A percentile compares a stretch with the other conserved stretches of the same genome.
Conservation (phyloP, 495 filamentous ascomycete species). For the Xylaria telfairii region DNA sequence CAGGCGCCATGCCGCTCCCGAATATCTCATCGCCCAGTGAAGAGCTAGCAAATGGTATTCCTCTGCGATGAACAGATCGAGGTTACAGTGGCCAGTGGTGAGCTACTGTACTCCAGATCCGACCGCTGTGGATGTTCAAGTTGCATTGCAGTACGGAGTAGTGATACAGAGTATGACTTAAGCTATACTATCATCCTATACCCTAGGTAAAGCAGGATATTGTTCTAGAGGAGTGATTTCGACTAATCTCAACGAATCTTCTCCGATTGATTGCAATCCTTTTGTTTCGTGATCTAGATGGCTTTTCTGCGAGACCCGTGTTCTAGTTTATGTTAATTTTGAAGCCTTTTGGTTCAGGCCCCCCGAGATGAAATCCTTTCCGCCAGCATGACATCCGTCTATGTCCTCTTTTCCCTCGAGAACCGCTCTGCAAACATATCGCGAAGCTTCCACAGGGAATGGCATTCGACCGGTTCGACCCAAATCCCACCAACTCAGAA, state of each 20-base stretch:
- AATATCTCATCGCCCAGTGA: background rate
- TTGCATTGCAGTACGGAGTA: constrained; percentile 13
- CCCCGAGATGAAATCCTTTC: background rate
- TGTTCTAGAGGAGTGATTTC: background rate
- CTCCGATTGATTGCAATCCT: background rate
- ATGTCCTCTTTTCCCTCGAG: background rate
- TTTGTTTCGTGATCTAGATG: background rate
- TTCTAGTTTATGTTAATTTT: background rate
- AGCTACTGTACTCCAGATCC: background rate
- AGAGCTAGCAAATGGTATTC: background rate
- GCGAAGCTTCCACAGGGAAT: background rate
- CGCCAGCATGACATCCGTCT: background rate
- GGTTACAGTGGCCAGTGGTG: background rate
- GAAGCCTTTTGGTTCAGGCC: background rate
- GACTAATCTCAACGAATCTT: constrained; percentile 7
- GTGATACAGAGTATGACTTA: background rate
- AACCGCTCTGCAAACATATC: background rate
- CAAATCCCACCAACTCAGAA: background rate
- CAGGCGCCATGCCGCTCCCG: background rate
- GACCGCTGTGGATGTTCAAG: background rate
- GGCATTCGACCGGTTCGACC: background rate
- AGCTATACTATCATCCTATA: background rate
- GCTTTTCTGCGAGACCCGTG: background rate
- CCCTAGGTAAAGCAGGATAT: background rate
- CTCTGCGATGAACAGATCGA: background rate